Evolutionary conservation across 2,329 filamentous ascomycete genomes (phyloP).

Genomic region (Cercospora sp.): DNA sequence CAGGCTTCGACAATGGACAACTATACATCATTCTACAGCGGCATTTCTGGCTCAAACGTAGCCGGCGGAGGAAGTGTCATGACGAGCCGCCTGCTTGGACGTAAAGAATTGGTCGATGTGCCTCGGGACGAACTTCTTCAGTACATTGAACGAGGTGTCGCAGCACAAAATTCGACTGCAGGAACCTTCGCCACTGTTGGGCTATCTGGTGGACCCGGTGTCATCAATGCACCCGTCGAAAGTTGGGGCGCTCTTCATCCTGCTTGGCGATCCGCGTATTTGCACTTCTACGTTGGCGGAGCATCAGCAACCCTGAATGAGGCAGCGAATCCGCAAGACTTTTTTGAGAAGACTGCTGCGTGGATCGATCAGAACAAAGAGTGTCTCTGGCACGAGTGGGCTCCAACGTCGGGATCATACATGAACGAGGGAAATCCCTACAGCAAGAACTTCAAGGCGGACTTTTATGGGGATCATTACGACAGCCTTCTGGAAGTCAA

Average conservation of each 20-base stretch:
- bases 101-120: slow-evolving; percentile 32
- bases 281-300: slow-evolving; percentile 36
- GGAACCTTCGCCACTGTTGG: slow-evolving; percentile 34
- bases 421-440: slow-evolving; percentile 47
- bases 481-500: slow-evolving; percentile 42
- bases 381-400: slow-evolving; percentile 38
- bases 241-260: slow-evolving; percentile 36
- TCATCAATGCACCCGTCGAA: slow-evolving; percentile 32
- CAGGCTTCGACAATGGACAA: slow-evolving; percentile 31
- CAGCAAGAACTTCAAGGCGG: slow-evolving; percentile 44
- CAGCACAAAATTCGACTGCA: slow-evolving; percentile 25
- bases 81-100: slow-evolving; percentile 41
- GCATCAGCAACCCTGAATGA: slow-evolving; percentile 18
- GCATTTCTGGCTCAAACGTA: slow-evolving; percentile 32
- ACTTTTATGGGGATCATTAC: slow-evolving; percentile 48
- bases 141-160: slow-evolving; percentile 24
- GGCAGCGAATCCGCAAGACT: slow-evolving; percentile 16
- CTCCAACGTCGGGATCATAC: slow-evolving; percentile 45
- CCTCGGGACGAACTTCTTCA: slow-evolving; percentile 8
- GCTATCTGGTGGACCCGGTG: slow-evolving; percentile 33
- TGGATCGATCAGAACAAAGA: slow-evolving; percentile 30
- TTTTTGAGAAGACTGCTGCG: slow-evolving; percentile 16
- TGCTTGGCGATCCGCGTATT: slow-evolving; percentile 41
- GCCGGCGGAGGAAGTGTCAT: slow-evolving; percentile 38
- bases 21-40: slow-evolving; percentile 32